A percentile compares a stretch with the other conserved stretches of the same genome.
Evolutionary conservation across 1,284 basidiomycete genomes (phyloP).

Genomic region (Fomitopsis palustris): DNA sequence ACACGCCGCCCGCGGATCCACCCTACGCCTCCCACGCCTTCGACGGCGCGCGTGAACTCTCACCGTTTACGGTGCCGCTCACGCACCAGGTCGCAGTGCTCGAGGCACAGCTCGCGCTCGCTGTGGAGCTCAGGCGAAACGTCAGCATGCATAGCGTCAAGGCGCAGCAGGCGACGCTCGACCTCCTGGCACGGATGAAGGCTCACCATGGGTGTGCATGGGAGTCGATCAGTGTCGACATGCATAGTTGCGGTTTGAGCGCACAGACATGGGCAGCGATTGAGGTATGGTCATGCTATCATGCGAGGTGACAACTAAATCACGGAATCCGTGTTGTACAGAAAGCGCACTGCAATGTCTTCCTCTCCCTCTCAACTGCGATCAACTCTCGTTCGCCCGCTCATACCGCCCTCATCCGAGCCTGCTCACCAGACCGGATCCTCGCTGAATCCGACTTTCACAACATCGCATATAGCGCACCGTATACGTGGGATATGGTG

Average conservation of each 20-base stretch:
- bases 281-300: slow-evolving; percentile 43
- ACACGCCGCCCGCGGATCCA: slow-evolving; percentile 35
- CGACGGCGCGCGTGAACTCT: slow-evolving; percentile 42
- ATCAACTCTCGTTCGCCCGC: slow-evolving; percentile 70
- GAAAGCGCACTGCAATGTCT: slow-evolving; percentile 67
- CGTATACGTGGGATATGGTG: slow-evolving; percentile 70
- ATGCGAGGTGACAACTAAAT: neutral
- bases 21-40: slow-evolving; percentile 15
- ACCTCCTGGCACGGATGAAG: slow-evolving; percentile 54
- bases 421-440: slow-evolving; percentile 57
- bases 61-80: slow-evolving; percentile 68
- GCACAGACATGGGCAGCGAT: slow-evolving; percentile 62
- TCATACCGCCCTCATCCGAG: slow-evolving; percentile 54
- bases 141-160: slow-evolving; percentile 82
- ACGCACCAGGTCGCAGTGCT: slow-evolving; percentile 70
- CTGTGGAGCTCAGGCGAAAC: slow-evolving; percentile 65
- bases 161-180: slow-evolving; percentile 57
- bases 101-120: slow-evolving; percentile 75
- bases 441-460: slow-evolving; percentile 79
- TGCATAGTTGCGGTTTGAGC: slow-evolving; percentile 79
- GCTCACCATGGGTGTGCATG: slow-evolving; percentile 49
- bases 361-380: slow-evolving; percentile 73
- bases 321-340: slow-evolving; percentile 23
- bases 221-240: slow-evolving; percentile 62
- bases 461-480: slow-evolving; percentile 45